phyloP scores from a whole-genome alignment of 768 basidiomycete genomes.

The Boletus vermiculosoides region DNA sequence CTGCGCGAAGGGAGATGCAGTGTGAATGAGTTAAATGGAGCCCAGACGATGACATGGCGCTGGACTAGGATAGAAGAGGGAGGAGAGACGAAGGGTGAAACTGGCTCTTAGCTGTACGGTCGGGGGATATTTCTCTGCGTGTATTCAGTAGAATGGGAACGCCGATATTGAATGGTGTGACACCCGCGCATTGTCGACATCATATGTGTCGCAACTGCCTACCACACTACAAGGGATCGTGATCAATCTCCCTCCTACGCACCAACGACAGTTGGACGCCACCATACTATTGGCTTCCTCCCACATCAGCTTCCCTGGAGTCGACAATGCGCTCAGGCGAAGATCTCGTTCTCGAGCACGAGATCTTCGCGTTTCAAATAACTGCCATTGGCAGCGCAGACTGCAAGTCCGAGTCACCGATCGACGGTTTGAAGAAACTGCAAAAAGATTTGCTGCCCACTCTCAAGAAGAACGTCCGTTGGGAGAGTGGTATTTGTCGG shows the following conservation, averaged over 20 bases:
- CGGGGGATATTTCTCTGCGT: too few species aligned
- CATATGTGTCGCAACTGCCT: neutral
- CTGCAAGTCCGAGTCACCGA: neutral
- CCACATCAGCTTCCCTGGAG: neutral
- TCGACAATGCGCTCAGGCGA: neutral
- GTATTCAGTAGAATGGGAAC: too few species aligned
- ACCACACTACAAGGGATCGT: neutral
- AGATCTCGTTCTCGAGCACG: too few species aligned
- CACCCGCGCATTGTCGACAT: too few species aligned
- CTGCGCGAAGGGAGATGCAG: neutral
- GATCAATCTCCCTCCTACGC: neutral
- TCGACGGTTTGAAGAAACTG: neutral
- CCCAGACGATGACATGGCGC: too few species aligned
- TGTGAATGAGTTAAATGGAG: neutral
- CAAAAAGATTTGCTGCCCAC: accelerated
- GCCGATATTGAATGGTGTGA: too few species aligned
- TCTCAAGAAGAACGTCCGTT: neutral
- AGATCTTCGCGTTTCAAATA: neutral
- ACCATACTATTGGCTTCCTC: neutral
- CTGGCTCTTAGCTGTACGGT: too few species aligned
- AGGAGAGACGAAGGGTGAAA: too few species aligned
- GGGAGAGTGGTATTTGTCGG: neutral
- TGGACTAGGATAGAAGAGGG: too few species aligned
- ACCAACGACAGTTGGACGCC: neutral
- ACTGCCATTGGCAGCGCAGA: neutral